Conservation (phyloP, 1,284 basidiomycete species). For the Fomitopsis schrenkii region DNA sequence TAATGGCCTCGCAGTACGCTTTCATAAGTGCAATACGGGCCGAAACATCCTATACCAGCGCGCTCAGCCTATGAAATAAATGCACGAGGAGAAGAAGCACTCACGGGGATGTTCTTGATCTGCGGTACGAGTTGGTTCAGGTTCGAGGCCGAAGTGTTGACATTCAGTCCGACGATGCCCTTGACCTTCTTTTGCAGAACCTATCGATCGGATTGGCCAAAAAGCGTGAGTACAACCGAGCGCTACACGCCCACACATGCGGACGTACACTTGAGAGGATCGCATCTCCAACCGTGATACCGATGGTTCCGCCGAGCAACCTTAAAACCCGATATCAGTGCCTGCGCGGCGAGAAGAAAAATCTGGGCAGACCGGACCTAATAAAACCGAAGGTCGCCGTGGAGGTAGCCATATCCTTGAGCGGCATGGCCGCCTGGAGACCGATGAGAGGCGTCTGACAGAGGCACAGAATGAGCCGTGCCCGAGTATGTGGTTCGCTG, state of each 20-base stretch:
- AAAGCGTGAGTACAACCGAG: not conserved
- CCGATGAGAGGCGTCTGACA: constrained; percentile 59
- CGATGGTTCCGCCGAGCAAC: constrained; percentile 75
- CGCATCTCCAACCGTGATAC: constrained; percentile 68
- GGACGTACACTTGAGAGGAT: constrained; percentile 55
- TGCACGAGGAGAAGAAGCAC: constrained; percentile 11
- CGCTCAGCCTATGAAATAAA: not conserved
- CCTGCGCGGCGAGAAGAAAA: not conserved
- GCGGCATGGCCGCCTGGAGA: constrained; percentile 77
- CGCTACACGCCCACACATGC: not conserved
- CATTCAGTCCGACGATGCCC: constrained; percentile 40
- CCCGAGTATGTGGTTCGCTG: not conserved
- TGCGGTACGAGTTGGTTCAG: constrained; percentile 54
- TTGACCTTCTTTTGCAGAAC: constrained; percentile 46
- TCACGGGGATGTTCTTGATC: constrained; percentile 53
- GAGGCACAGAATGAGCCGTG: constrained; percentile 2
- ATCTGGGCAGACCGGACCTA: constrained; percentile 36
- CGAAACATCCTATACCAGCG: constrained; percentile 38
- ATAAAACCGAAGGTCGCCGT: constrained; percentile 71
- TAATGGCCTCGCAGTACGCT: constrained; percentile 68
- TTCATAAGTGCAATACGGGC: constrained; percentile 52
- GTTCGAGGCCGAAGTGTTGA: constrained; percentile 49
- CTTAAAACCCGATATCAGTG: constrained; percentile 26
- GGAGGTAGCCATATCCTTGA: constrained; percentile 78
- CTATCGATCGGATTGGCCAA: constrained; percentile 24